Percentiles rank a stretch among this genome's conserved stretches.
Conservation (phyloP, 2,329 filamentous ascomycete species). For the Talaromyces verruculosus region DNA sequence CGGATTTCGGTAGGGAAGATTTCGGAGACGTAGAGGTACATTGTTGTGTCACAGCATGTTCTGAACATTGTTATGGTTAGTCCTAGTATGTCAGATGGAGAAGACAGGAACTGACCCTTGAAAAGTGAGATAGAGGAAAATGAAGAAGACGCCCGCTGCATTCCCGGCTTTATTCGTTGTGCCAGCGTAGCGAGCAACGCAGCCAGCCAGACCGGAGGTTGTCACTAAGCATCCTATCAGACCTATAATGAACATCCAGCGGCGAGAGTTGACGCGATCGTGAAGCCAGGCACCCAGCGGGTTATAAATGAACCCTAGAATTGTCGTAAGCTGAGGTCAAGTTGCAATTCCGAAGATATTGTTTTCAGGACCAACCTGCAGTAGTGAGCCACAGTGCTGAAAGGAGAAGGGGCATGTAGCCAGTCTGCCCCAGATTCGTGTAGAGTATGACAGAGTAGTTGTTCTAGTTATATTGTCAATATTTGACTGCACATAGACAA, state of each 20-base stretch:
- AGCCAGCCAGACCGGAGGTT: slow-evolving; percentile 43
- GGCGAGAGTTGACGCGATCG: slow-evolving; percentile 39
- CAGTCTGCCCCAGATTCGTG: slow-evolving; percentile 44
- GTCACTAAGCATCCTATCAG: slow-evolving; percentile 43
- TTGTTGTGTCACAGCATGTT: slow-evolving; percentile 45
- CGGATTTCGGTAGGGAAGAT: slow-evolving; percentile 54
- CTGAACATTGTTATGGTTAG: not conserved
- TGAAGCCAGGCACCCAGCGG: slow-evolving; percentile 40
- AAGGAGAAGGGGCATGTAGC: slow-evolving; percentile 46
- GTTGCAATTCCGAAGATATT: slow-evolving; percentile 13
- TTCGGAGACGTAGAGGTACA: slow-evolving; percentile 49
- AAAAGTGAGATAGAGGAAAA: slow-evolving; percentile 37
- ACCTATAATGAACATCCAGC: slow-evolving; percentile 46
- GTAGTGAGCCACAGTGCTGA: slow-evolving; percentile 48
- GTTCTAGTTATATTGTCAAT: not conserved
- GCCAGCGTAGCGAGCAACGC: slow-evolving; percentile 41
- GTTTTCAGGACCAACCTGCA: slow-evolving; percentile 38
- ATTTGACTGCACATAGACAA: not conserved
- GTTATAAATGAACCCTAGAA: slow-evolving; percentile 43
- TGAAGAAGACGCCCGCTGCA: slow-evolving; percentile 43
- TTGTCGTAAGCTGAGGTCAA: not conserved
- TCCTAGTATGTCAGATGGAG: not conserved
- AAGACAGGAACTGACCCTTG: slow-evolving; percentile 6
- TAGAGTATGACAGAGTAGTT: slow-evolving; percentile 47
- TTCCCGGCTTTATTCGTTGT: slow-evolving; percentile 45